These are phyloP conservation scores for Rhododendron simsii DNA, from an alignment of 148 eudicot genomes.

Conservation along the genomic window DNA sequence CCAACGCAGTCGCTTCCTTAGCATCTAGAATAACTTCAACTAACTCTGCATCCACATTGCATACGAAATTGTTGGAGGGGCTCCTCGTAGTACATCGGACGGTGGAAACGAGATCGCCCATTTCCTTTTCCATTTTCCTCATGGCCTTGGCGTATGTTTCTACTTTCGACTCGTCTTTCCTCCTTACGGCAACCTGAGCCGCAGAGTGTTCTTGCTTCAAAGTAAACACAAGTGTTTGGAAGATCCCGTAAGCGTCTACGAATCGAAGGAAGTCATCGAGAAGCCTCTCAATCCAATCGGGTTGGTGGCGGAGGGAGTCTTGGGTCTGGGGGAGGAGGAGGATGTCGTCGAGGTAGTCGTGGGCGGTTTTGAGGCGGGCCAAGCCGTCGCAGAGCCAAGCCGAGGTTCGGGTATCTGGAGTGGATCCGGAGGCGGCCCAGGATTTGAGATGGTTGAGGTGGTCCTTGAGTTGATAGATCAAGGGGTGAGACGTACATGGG, in stretches of 20 bases:
- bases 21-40: constrained; percentile 36
- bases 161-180: constrained; percentile 47
- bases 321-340: constrained; percentile 65
- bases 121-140: constrained; percentile 47
- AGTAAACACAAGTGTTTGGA: constrained; percentile 41
- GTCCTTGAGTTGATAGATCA: constrained; percentile 59
- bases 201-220: constrained; percentile 51
- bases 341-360: constrained; percentile 67
- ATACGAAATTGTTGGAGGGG: background rate
- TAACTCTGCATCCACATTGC: constrained; percentile 25
- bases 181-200: constrained; percentile 63
- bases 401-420: constrained; percentile 17
- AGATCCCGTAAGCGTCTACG: constrained; percentile 64
- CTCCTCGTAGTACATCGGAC: constrained; percentile 30
- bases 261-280: constrained; percentile 62
- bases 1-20: constrained; percentile 36
- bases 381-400: constrained; percentile 39
- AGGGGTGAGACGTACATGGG: constrained; percentile 63
- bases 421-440: constrained; percentile 12
- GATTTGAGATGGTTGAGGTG: constrained; percentile 41
- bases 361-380: constrained; percentile 36
- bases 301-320: constrained; percentile 39
- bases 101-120: constrained; percentile 36
- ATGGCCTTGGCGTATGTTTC: constrained; percentile 42
- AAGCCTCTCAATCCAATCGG: constrained; percentile 51